Evolutionary conservation across 2,329 filamentous ascomycete species (phyloP).

Genomic region (Phyllosticta capitalensis): DNA sequence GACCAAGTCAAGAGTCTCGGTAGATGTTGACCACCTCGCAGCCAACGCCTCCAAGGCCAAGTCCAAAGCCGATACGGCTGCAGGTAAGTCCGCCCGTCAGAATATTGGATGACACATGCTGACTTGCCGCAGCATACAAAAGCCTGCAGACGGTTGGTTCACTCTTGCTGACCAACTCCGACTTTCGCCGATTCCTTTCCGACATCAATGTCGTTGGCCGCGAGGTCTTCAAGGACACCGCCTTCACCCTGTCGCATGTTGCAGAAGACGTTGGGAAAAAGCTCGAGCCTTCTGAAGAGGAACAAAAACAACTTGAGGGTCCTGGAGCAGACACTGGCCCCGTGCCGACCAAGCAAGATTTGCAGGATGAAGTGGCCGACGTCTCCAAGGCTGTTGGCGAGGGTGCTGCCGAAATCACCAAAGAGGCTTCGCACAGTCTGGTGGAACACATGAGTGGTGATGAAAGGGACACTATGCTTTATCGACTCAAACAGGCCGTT

Average conservation of each 20-base stretch:
- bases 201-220: conserved; percentile 71
- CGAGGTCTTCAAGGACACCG: conserved; percentile 80
- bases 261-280: conserved; percentile 66
- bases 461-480: conserved; percentile 62
- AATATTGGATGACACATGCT: conserved; percentile 11
- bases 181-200: conserved; percentile 77
- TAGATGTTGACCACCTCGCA: conserved; percentile 57
- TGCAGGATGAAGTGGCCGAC: conserved; percentile 41
- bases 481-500: conserved; percentile 68
- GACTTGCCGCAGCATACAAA: conserved; percentile 52
- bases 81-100: conserved; percentile 43
- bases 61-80: conserved; percentile 60
- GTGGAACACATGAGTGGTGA: conserved; percentile 63
- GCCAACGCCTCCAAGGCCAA: conserved; percentile 52
- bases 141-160: conserved; percentile 76
- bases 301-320: conserved; percentile 46
- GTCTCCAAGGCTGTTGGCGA: conserved; percentile 37
- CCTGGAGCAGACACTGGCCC: conserved; percentile 42
- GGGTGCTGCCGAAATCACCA: conserved; percentile 36
- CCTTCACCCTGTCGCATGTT: conserved; percentile 65
- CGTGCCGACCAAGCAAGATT: conserved; percentile 51
- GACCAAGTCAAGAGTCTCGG: conserved; percentile 58
- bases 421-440: conserved; percentile 60
- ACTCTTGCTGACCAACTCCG: conserved; percentile 78
- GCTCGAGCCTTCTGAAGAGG: conserved; percentile 57